A percentile compares a stretch with the other conserved stretches of the same genome.
Conservation (phyloP, 768 basidiomycete genomes). For the Mrakia hoshinonis region DNA sequence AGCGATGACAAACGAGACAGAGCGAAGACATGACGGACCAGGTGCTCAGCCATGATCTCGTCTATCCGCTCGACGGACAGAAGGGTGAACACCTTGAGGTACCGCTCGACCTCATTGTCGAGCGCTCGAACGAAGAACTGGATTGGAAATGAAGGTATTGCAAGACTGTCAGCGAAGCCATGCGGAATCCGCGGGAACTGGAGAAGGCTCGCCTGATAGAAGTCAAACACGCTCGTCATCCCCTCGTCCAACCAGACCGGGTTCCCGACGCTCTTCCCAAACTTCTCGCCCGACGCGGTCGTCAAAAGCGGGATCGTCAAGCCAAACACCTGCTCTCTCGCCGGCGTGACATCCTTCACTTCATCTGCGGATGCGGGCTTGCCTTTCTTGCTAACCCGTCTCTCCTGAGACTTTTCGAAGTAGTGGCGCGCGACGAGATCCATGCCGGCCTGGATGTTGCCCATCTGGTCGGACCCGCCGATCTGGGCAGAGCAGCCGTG, state of each 20-base stretch:
- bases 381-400: background rate
- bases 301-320: conserved; percentile 91
- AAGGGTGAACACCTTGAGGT: conserved; percentile 75
- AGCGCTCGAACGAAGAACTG: conserved; percentile 82
- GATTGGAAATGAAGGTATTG: background rate
- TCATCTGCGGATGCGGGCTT: background rate
- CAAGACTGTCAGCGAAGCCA: background rate
- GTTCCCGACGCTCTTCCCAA: conserved; percentile 94
- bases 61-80: conserved; percentile 54
- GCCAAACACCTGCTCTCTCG: conserved; percentile 52
- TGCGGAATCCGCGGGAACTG: background rate
- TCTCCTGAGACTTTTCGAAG: conserved; percentile 28
- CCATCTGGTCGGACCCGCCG: conserved; percentile 98
- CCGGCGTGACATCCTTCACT: conserved; percentile 21
- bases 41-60: conserved; percentile 53
- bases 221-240: conserved; percentile 78
- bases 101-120: conserved; percentile 69
- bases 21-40: conserved; percentile 42
- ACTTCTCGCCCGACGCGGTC: conserved; percentile 81
- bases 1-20: background rate
- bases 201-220: conserved; percentile 68
- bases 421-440: conserved; percentile 68
- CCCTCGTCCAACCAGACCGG: conserved; percentile 78
- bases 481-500: conserved; percentile 73
- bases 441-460: conserved; percentile 88